phyloP scores from a whole-genome alignment of 2,329 filamentous ascomycete genomes.

The Furcasterigmium furcatum region DNA sequence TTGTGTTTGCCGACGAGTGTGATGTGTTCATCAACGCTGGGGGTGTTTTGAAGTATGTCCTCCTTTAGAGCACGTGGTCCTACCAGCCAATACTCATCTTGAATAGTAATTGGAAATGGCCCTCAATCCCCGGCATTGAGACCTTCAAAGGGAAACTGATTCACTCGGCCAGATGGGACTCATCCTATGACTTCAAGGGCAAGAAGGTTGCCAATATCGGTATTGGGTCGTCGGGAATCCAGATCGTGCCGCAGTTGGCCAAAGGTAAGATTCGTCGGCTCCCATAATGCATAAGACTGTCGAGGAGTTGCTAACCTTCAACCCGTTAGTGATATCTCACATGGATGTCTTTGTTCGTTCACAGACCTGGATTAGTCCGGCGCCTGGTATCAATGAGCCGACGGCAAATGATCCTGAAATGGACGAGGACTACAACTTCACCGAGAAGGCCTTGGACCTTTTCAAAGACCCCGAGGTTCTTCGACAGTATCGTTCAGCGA shows the following conservation, averaged over 20 bases:
- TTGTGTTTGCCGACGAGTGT: constrained; percentile 13
- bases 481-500: no score
- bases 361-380: constrained; percentile 28
- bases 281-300: no score
- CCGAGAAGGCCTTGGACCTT: constrained; percentile 36
- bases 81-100: no score
- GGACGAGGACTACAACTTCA: constrained; percentile 38
- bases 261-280: no score
- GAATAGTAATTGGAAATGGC: constrained; percentile 49
- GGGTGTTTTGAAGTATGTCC: no score
- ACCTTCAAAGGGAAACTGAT: constrained; percentile 47
- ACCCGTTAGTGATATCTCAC: no score
- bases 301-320: no score
- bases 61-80: no score
- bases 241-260: constrained; percentile 49
- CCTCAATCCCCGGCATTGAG: constrained; percentile 44
- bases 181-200: constrained; percentile 35
- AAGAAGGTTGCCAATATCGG: constrained; percentile 49
- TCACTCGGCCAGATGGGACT: constrained; percentile 52
- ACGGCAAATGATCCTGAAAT: constrained; percentile 33
- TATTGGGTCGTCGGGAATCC: constrained; percentile 47
- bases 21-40: constrained; percentile 44
- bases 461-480: no score
- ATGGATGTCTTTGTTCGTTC: constrained; percentile 29
- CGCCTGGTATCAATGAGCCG: constrained; percentile 26